Evolutionary conservation across 768 basidiomycete genomes (phyloP).

Genomic region (Trametes villosa): DNA sequence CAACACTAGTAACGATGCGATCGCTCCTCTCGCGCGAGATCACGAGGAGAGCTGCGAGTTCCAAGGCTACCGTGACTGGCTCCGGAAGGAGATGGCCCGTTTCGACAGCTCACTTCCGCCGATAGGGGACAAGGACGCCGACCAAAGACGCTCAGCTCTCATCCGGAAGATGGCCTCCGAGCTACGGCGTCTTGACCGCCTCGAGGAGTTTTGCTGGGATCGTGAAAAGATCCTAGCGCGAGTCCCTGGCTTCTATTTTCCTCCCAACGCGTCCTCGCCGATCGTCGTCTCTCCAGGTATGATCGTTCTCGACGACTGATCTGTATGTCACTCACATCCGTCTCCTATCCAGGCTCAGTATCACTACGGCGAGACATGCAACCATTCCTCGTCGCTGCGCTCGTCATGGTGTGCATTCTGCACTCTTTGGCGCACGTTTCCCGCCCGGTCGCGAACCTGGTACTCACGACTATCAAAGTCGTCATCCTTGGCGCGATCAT

Average conservation of each 20-base stretch:
- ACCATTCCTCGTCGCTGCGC: constrained; percentile 4
- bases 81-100: neutral
- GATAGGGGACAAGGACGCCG: neutral
- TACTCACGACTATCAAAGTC: neutral
- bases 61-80: neutral
- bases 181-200: neutral
- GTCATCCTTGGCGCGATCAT: neutral
- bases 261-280: neutral
- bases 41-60: neutral
- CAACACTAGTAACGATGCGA: neutral
- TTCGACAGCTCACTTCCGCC: constrained; percentile 4
- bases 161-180: neutral
- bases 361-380: neutral
- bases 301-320: neutral
- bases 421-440: constrained; percentile 1
- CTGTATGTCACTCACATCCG: neutral
- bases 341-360: too few species aligned
- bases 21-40: neutral
- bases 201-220: constrained; percentile 2
- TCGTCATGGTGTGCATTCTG: neutral
- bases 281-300: neutral
- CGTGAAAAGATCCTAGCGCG: neutral
- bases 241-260: neutral
- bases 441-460: neutral
- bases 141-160: neutral